Conservation (phyloP, 768 basidiomycete genomes). For the Suillus bovinus region DNA sequence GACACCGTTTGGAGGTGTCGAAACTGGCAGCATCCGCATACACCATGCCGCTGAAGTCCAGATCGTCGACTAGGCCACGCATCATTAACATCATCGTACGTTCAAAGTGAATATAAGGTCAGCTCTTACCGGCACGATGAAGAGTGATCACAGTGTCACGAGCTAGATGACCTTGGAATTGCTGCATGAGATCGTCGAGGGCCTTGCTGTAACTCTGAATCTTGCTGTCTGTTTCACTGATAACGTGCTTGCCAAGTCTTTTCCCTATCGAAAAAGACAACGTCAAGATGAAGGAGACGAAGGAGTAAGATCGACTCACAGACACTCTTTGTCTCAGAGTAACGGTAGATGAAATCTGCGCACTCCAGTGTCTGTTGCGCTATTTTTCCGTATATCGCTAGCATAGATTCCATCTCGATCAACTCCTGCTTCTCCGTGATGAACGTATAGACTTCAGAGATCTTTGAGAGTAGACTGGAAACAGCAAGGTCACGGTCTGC, state of each 20-base stretch:
- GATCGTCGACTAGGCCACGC: neutral
- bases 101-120: too few relatives aligned
- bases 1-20: conserved; percentile 10
- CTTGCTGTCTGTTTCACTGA: neutral
- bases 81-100: too few relatives aligned
- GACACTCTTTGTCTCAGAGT: conserved; percentile 24
- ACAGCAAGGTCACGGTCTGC: neutral
- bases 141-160: neutral
- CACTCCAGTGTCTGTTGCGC: conserved; percentile 25
- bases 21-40: neutral
- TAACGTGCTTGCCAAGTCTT: conserved; percentile 6
- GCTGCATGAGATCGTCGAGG: neutral
- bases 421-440: neutral
- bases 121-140: too few relatives aligned
- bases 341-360: conserved; percentile 28
- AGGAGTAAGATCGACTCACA: conserved; percentile 12
- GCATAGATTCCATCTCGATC: neutral
- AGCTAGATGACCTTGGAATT: neutral
- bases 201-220: neutral
- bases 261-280: neutral
- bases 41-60: neutral
- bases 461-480: neutral
- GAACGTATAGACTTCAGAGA: neutral
- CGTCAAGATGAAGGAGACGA: neutral
- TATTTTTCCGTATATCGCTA: neutral